Base-by-base conservation (phyloP, 345 rosid species). In the Arabis alpina region DNA sequence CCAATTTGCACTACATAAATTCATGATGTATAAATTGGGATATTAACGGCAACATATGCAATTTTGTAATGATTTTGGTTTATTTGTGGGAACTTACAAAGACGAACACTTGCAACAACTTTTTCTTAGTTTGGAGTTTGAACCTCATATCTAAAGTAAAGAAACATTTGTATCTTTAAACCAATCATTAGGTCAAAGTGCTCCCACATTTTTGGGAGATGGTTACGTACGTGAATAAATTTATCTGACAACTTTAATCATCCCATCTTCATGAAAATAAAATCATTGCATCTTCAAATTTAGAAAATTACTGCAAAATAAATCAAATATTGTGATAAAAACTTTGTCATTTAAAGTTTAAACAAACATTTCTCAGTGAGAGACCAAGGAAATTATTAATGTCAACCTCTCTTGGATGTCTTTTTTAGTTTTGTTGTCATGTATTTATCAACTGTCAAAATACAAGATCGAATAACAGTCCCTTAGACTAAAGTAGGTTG, bases 171-270 rank as follows among this genome's bases (percentile, higher is more conserved):
- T 37, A 61, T 43, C 54, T 52, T 23, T 10, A n/a, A 42, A 53
- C 68, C 62, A 52, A 62, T 62, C 75, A 71, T 19, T 19, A 27
- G 47, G 10, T 37, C 65, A 37, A 37, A 71, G 44, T 64, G 57
- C 36, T 62, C 62, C 48, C 55, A 24, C 15, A 23, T 53, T 71
- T 62, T n/a, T 28, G 51, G 16, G 43, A 19, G 23, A 19, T 19
- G 23, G 23, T 19, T 19, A 19, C 23, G 48, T 59, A 50, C 47
- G 61, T 52, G 43, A 42, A 52, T n/a, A 45, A 72, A 11, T 27
- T 44, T 45, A 54, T 39, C 61, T 52, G 44, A 34, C 44, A 15
- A 27, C 57, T 63, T 37, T 37, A 36, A 72, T 63, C 64, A 54
- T 15, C 51, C 27, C 16, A 52, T 25, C 50, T 47, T 62, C 16